Percentiles rank a stretch among this genome's conserved stretches.
Conservation (phyloP, 148 eudicot genomes). For the Rheum nobile region DNA sequence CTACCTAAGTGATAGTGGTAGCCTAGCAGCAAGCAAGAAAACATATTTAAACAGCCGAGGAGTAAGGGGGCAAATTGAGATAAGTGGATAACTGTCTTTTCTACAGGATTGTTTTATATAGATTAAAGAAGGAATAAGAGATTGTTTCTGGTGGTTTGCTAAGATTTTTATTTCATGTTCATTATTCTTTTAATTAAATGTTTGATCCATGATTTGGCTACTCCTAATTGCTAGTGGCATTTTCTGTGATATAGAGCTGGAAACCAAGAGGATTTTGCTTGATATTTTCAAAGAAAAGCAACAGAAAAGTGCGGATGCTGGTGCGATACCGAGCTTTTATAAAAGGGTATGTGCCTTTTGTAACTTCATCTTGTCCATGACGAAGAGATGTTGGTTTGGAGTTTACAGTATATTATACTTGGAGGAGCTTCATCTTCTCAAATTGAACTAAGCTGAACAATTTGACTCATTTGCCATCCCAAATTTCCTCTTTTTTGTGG, state of each 20-base stretch:
- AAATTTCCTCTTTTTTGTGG: background rate
- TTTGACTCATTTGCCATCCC: background rate
- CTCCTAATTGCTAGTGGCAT: background rate
- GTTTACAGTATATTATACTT: background rate
- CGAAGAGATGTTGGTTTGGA: background rate
- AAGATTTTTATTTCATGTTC: background rate
- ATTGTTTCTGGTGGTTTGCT: background rate
- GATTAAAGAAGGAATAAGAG: background rate
- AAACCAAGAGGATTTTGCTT: conserved; percentile 89
- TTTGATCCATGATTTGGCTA: background rate
- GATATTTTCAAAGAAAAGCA: conserved; percentile 97
- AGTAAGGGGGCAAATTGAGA: background rate
- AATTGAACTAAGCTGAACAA: background rate
- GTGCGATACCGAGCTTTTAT: conserved; percentile 84
- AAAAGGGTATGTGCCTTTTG: conserved; percentile 45
- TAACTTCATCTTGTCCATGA: background rate
- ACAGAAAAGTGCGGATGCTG: conserved; percentile 88
- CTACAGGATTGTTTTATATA: background rate
- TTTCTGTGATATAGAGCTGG: conserved; percentile 56
- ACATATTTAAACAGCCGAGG: background rate
- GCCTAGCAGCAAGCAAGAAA: too few relatives aligned
- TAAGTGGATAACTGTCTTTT: background rate
- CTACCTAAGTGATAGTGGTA: too few relatives aligned
- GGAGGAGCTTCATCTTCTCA: background rate
- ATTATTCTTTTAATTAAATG: background rate